Evolutionary conservation across 352 stramenopile genomes (phyloP).

Genomic region (Phytopythium ostracodes): DNA sequence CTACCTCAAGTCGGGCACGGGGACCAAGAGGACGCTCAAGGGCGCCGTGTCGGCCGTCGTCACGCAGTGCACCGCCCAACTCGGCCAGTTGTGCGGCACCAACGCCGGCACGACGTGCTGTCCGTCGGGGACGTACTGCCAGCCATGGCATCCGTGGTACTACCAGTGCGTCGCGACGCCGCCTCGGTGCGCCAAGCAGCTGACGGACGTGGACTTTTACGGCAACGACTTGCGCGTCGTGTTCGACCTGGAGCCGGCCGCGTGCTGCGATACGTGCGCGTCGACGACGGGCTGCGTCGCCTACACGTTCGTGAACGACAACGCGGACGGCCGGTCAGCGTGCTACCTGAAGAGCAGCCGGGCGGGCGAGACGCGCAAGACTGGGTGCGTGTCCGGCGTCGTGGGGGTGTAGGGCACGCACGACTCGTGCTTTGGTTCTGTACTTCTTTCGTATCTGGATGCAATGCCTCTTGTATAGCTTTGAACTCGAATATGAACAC

Average conservation of each 20-base stretch:
- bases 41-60: constrained; percentile 9
- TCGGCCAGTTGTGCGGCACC: constrained; percentile 3
- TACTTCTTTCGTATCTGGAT: too few species aligned
- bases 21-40: constrained; percentile 1
- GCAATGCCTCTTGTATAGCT: too few species aligned
- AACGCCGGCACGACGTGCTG: constrained; percentile 13
- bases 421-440: too few species aligned
- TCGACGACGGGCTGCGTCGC: constrained; percentile 16
- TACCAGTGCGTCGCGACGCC: constrained; percentile 20
- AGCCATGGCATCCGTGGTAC: constrained; percentile 19
- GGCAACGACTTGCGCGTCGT: constrained; percentile 17
- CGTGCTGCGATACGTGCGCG: constrained; percentile 13
- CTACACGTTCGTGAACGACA: constrained; percentile 38
- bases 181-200: constrained; percentile 11
- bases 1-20: constrained; percentile 35
- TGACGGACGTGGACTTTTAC: constrained; percentile 13
- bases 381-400: constrained; percentile 30
- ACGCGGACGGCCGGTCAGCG: constrained; percentile 33
- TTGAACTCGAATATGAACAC: too few species aligned
- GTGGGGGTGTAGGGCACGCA: background rate
- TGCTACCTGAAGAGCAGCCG: constrained; percentile 49
- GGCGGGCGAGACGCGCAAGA: constrained; percentile 19
- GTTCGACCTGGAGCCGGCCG: constrained; percentile 11
- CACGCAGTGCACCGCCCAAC: background rate
- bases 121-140: constrained; percentile 20